These are phyloP conservation scores for Voacanga thouarsii DNA, from an alignment of 257 asterid species.

Conservation along the genomic window DNA sequence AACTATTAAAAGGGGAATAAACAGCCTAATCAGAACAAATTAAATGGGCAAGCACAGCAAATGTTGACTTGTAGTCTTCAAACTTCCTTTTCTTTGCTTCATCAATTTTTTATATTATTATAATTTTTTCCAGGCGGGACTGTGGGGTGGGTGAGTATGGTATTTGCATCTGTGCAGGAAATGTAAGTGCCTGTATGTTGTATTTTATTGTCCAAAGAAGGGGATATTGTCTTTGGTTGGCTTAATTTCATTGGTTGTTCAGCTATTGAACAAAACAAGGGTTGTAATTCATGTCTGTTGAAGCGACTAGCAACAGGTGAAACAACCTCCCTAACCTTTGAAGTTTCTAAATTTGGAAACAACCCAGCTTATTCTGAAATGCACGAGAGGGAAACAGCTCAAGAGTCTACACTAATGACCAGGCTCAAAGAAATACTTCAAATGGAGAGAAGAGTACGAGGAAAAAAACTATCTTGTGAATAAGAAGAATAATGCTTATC, in stretches of 20 bases:
- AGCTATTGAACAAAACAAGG: neutral
- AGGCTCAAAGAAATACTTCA: neutral
- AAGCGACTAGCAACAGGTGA: no score
- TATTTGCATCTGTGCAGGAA: neutral
- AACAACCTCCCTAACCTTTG: no score
- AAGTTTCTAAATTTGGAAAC: neutral
- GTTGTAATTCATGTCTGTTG: no score
- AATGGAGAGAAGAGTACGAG: neutral
- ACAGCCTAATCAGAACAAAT: neutral
- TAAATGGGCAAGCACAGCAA: neutral
- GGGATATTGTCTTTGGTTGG: neutral
- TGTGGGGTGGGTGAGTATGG: no score
- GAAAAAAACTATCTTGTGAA: neutral
- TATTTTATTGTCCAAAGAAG: neutral
- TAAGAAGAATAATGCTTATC: no score
- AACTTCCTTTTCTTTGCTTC: neutral
- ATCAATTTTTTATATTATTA: neutral
- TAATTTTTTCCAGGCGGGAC: no score
- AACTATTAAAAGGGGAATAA: neutral
- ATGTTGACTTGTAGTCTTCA: neutral
- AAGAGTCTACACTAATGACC: neutral
- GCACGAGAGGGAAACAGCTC: neutral
- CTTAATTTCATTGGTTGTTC: neutral
- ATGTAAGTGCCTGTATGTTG: neutral
- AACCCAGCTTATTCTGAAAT: neutral